Evolutionary conservation across 805 yeast genomes (phyloP), one percentile per base, ranked within the genome.

Genomic region (Suhomyces emberorum): DNA sequence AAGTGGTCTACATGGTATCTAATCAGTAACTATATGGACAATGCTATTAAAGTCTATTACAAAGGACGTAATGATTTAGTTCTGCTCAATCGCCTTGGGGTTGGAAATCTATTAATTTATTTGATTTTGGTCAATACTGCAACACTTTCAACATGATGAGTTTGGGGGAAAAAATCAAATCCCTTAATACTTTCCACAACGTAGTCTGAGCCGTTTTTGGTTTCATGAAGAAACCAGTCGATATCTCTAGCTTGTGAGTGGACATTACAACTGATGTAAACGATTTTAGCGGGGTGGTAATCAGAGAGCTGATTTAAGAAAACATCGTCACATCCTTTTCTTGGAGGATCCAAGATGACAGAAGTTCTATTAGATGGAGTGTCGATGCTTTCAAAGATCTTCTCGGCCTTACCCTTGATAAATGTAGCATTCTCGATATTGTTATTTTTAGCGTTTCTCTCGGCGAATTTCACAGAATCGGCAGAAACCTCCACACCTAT

Each of bases 191-290:
- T 82, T 47, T 87, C 95, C 30, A 93, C 74, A 39, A 64, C 65
- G 65, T 88, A 93, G 26, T 72, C 54, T 6, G 56, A 48, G 3
- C 93, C 93, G 46, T 77, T 68, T 23, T 64, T 70, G 7, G 91
- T 81, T 24, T 79, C 72, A 43, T 73, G 76, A 38, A 89, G 59
- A 53, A 93, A 85, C 69, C 79, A 88, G 48, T 87, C 91, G 30
- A 93, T 57, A 58, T 93, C 98, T 50, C 98, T 72, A 4, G 98
- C 98, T 62, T 93, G 98, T 14, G 96, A 87, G 64, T 91, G 97
- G 32, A 93, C 98, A 55, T 93, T 93, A 70, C 98, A 93, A 43
- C 96, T 87, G 39, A 93, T 85, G 63, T 93, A 93, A n/a, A 93
- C 95, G 37, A 93, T 79, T 49, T 81, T 80, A 11, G 83, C 83